These are phyloP conservation scores for Ogataea ramenticola DNA, from an alignment of 805 yeast genomes.

Conservation along the genomic window DNA sequence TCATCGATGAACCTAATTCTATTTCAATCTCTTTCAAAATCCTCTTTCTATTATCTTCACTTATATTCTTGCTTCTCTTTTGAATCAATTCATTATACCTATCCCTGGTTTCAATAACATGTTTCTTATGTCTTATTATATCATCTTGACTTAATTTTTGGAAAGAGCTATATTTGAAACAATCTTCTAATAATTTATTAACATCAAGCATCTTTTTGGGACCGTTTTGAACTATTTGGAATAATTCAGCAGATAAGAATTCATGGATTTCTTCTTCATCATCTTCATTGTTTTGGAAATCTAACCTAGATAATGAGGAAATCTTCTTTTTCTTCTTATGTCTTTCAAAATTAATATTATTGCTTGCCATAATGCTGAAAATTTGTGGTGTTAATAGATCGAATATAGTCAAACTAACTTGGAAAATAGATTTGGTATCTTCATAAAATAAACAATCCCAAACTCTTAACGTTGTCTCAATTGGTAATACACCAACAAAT, in stretches of 20 bases:
- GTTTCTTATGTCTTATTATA: constrained; percentile 67
- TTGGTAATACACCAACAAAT: constrained; percentile 86
- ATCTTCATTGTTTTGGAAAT: constrained; percentile 1
- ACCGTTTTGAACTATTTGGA: constrained; percentile 77
- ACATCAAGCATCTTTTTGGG: constrained; percentile 73
- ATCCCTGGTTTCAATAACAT: constrained; percentile 59
- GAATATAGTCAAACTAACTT: constrained; percentile 74
- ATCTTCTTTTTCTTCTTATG: neutral
- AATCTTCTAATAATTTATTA: constrained; percentile 57
- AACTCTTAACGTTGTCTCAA: constrained; percentile 78
- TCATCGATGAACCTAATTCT: neutral
- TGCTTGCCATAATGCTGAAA: constrained; percentile 21
- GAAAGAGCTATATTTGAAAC: constrained; percentile 43
- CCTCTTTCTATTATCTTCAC: neutral
- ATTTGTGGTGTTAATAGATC: constrained; percentile 68
- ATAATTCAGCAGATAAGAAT: constrained; percentile 34
- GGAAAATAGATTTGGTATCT: constrained; percentile 79
- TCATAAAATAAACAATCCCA: constrained; percentile 97
- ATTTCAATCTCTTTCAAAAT: neutral
- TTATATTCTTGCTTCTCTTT: constrained; percentile 22
- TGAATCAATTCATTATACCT: constrained; percentile 27
- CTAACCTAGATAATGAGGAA: neutral
- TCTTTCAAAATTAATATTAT: neutral
- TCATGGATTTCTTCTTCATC: constrained; percentile 23
- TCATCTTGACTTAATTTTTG: constrained; percentile 76